Base-by-base conservation (phyloP, 169 alveolate genomes). In the Nephromyces sp. region DNA sequence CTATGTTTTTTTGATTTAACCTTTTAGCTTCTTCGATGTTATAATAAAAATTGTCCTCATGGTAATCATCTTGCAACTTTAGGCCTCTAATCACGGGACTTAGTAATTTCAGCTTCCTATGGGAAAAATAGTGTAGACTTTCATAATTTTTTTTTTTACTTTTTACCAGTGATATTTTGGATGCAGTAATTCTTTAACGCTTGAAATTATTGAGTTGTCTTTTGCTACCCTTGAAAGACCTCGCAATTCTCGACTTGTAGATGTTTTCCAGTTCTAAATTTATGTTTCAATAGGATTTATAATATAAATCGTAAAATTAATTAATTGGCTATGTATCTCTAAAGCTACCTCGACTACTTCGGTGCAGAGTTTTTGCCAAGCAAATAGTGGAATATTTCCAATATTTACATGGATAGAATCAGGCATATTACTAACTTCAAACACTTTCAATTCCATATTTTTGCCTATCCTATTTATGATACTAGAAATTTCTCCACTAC, bases 341-440 rank as follows among this genome's bases (percentile, higher is more conserved):
- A 3, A 4, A 24, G 66, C n/a, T 43, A 77, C 83, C 64, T 77
- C 86, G 25, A 82, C 86, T 74, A 84, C 76, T 32, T 84, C 90
- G 6, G 88, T 81, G 72, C 90, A 84, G 43, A 84, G 84, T 33
- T 76, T 80, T 35, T 84, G 71, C 88, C 87, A 84, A 0, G 90
- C 88, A 32, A 84, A 80, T 25, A 84, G 75, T 1, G 90, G 90
- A 2, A 84, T 85, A 64, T 82, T 84, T 32, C 86, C 88, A 52
- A 84, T 81, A 64, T 80, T 80, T 34, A 84, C 72, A 24, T 78
- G 78, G n/a, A 82, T 79, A 1, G 85, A 74, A 34, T 84, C 89
- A 2, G 90, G 90, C 86, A 78, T 84, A 74, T 84, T 84, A 71
- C 90, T 84, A 75, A 82, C 74, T 52, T 77, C 71, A 30, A 84